These are phyloP conservation scores for Cercophora scortea DNA, from an alignment of 495 filamentous ascomycete genomes.

Conservation along the genomic window DNA sequence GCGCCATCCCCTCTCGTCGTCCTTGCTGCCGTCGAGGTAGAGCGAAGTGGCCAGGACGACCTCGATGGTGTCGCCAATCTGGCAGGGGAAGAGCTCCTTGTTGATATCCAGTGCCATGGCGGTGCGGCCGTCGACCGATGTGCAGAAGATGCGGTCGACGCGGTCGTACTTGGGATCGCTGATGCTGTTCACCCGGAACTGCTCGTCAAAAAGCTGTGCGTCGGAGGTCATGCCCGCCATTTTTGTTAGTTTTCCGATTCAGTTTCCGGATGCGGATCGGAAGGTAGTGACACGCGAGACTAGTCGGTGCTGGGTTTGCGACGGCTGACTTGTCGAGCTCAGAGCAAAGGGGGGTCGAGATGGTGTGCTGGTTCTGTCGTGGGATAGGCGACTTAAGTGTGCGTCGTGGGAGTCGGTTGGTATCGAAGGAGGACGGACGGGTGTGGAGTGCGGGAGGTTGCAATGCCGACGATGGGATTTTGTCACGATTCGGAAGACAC, in stretches of 20 bases:
- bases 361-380: too few species aligned
- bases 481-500: background rate
- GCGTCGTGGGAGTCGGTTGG: background rate
- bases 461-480: background rate
- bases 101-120: conserved; percentile 89
- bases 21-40: conserved; percentile 72
- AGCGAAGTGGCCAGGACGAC: conserved; percentile 78
- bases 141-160: conserved; percentile 71
- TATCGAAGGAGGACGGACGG: background rate
- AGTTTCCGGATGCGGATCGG: too few species aligned
- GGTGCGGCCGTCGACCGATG: conserved; percentile 59
- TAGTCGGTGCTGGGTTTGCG: too few species aligned
- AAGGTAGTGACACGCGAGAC: too few species aligned
- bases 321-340: too few species aligned
- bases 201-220: conserved; percentile 85
- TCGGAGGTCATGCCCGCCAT: conserved; percentile 55
- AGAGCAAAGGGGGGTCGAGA: too few species aligned
- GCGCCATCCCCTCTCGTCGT: conserved; percentile 67
- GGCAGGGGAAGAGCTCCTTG: conserved; percentile 77
- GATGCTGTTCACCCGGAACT: conserved; percentile 71
- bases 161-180: conserved; percentile 90
- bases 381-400: background rate
- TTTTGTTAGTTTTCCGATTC: conserved; percentile 22
- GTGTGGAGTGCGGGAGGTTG: background rate
- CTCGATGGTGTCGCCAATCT: conserved; percentile 62